Evolutionary conservation across 139 green algal species (phyloP).

Genomic region (Closterium sp.): DNA sequence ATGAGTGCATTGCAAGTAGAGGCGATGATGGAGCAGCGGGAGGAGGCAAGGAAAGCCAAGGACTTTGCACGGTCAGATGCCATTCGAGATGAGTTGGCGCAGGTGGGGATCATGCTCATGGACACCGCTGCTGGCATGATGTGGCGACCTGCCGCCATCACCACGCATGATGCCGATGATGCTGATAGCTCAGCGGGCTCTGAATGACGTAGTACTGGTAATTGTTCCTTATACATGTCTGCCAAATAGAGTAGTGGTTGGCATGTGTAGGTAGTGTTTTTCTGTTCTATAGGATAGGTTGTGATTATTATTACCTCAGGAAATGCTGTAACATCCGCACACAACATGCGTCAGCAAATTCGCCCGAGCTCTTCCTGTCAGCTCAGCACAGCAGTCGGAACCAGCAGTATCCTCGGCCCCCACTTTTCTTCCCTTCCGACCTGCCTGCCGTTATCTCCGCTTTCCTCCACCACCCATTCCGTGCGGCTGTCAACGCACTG

Average conservation of each 20-base stretch:
- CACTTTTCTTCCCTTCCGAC: no score
- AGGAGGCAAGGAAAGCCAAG: slow-evolving; percentile 67
- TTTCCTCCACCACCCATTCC: no score
- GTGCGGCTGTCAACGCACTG: no score
- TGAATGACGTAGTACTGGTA: no score
- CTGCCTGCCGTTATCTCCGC: no score
- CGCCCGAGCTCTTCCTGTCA: no score
- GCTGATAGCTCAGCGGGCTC: background rate
- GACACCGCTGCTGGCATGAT: slow-evolving; percentile 25
- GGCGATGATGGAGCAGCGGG: slow-evolving; percentile 19
- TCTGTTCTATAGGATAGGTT: background rate
- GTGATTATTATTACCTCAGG: no score
- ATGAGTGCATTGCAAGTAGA: slow-evolving; percentile 70
- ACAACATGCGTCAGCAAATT: background rate
- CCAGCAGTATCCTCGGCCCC: no score
- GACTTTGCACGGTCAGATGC: slow-evolving; percentile 65
- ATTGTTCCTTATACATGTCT: no score
- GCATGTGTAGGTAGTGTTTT: background rate
- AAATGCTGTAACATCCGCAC: background rate
- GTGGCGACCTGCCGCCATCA: slow-evolving; percentile 24
- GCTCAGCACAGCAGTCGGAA: no score
- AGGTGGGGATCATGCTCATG: slow-evolving; percentile 49
- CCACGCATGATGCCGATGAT: background rate
- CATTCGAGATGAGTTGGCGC: slow-evolving; percentile 44
- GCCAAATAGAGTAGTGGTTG: no score